phyloP scores from a whole-genome alignment of 2,329 filamentous ascomycete species.

The Penicillium aurantiogriseum region DNA sequence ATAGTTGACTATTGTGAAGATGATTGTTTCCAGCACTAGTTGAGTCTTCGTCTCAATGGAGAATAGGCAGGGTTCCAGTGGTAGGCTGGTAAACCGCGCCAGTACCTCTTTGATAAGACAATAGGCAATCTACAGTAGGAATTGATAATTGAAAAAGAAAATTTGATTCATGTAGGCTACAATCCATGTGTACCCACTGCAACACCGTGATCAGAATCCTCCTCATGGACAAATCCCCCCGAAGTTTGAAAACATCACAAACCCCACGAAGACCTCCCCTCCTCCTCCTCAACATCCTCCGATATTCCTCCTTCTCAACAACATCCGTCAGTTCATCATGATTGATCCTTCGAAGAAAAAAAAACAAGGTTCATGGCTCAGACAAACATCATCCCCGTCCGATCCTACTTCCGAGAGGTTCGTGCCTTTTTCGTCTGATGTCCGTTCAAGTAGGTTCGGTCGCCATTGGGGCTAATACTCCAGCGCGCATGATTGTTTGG shows the following conservation, averaged over 20 bases:
- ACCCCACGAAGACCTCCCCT: background rate
- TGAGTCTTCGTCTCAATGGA: too few relatives aligned
- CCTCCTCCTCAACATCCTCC: background rate
- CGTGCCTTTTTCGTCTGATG: constrained; percentile 9
- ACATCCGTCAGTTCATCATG: background rate
- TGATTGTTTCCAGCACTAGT: too few relatives aligned
- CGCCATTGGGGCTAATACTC: constrained; percentile 12
- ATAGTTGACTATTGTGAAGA: too few relatives aligned
- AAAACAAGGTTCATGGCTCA: background rate
- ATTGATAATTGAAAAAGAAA: background rate
- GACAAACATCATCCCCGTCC: background rate
- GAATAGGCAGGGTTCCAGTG: too few relatives aligned
- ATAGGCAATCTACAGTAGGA: too few relatives aligned
- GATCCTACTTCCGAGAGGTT: background rate
- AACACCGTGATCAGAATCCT: background rate
- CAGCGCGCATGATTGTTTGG: constrained; percentile 28
- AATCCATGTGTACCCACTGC: background rate
- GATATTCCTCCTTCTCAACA: background rate
- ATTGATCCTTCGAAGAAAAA: background rate
- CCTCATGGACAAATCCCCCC: background rate
- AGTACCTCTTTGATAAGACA: too few relatives aligned
- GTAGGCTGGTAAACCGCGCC: too few relatives aligned
- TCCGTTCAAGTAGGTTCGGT: constrained; percentile 21
- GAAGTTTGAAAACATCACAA: background rate
- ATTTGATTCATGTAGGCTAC: background rate